Evolutionary conservation across 140 eudicot genomes (phyloP).

Genomic region (Bidens hawaiensis): DNA sequence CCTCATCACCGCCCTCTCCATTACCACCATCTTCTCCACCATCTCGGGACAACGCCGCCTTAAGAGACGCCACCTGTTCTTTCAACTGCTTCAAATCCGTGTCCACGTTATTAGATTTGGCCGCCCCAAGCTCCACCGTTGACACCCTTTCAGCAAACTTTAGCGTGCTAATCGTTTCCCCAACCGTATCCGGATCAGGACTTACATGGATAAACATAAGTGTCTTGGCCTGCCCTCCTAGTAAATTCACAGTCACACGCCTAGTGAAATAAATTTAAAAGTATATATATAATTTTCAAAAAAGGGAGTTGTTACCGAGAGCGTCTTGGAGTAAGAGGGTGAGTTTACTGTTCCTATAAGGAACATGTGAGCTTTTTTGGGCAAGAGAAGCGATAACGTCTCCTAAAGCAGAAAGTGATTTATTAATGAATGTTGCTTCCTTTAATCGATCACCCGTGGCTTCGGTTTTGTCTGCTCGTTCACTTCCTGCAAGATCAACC

Average conservation of each 20-base stretch:
- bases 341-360: conserved; percentile 81
- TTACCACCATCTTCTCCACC: conserved; percentile 38
- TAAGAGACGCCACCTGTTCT: conserved; percentile 73
- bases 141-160: conserved; percentile 92
- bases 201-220: conserved; percentile 89
- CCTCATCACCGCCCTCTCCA: conserved; percentile 10
- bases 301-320: conserved; percentile 40
- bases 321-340: conserved; percentile 84
- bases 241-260: background rate
- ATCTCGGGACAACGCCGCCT: conserved; percentile 61
- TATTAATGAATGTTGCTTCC: conserved; percentile 67
- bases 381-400: conserved; percentile 74
- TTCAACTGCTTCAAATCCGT: conserved; percentile 59
- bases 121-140: conserved; percentile 80
- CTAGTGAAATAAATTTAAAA: background rate
- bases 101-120: conserved; percentile 57
- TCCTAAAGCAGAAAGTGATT: conserved; percentile 75
- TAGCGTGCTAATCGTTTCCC: conserved; percentile 84
- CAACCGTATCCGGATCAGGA: conserved; percentile 70
- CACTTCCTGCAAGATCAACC: conserved; percentile 89
- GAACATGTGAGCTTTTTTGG: conserved; percentile 62
- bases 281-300: background rate
- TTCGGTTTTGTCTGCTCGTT: conserved; percentile 70
- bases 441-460: conserved; percentile 67
- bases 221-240: conserved; percentile 96